Percentiles rank a stretch among this genome's conserved stretches.
Evolutionary conservation across 371 early-diverging fungal species (phyloP).

Genomic region (Phascolomyces articulosus): DNA sequence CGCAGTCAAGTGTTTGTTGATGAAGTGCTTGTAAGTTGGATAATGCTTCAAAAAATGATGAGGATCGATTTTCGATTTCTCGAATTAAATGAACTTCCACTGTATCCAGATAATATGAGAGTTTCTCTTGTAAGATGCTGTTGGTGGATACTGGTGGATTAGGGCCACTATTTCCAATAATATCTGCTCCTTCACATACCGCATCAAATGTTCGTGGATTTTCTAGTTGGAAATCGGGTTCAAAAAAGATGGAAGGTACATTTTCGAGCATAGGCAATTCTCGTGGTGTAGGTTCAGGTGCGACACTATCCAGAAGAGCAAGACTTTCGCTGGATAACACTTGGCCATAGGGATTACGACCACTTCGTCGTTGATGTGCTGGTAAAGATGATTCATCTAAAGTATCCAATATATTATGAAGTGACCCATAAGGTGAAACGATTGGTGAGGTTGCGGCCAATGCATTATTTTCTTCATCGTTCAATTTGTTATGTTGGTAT

Average conservation of each 20-base stretch:
- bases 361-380: constrained; percentile 31
- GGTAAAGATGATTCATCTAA: constrained; percentile 13
- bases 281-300: constrained; percentile 25
- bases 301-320: constrained; percentile 28
- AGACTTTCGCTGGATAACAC: constrained; percentile 51
- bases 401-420: constrained; percentile 16
- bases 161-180: constrained; percentile 46
- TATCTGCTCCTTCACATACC: constrained; percentile 71
- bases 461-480: constrained; percentile 24
- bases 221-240: constrained; percentile 81
- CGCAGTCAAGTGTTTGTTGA: constrained; percentile 84
- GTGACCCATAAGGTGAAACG: constrained; percentile 25
- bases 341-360: constrained; percentile 63
- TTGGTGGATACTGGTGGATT: constrained; percentile 66
- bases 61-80: constrained; percentile 89
- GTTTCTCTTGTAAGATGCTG: constrained; percentile 80
- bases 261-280: constrained; percentile 73
- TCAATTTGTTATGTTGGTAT: constrained; percentile 57
- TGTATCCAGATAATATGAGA: constrained; percentile 89
- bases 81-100: constrained; percentile 90
- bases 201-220: constrained; percentile 86
- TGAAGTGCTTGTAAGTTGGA: constrained; percentile 90
- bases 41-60: constrained; percentile 92
- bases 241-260: constrained; percentile 88
- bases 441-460: constrained; percentile 20